phyloP scores from a whole-genome alignment of 2,329 filamentous ascomycete genomes.

The Fusarium sp. region DNA sequence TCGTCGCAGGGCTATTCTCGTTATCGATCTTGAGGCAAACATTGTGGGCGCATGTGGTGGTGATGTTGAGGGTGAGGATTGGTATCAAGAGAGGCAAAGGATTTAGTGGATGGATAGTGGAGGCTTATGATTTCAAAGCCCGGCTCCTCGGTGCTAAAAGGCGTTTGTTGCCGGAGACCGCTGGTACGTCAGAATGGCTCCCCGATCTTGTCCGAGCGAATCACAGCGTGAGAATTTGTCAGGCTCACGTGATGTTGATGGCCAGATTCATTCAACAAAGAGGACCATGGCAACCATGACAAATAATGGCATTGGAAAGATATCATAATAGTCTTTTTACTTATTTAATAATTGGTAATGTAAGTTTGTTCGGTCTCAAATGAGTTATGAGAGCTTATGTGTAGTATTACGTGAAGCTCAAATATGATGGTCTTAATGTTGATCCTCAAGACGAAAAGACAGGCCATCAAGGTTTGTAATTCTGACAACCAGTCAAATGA shows the following conservation, averaged over 20 bases:
- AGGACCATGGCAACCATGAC: not conserved
- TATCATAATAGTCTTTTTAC: not conserved
- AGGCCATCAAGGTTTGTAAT: not conserved
- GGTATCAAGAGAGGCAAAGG: not conserved
- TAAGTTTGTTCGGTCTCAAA: not conserved
- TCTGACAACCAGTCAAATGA: not conserved
- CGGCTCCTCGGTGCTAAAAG: constrained; percentile 43
- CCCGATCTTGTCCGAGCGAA: constrained; percentile 51
- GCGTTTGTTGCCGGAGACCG: constrained; percentile 44
- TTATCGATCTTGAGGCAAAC: constrained; percentile 54
- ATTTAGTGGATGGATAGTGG: constrained; percentile 11
- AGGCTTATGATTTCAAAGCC: constrained; percentile 39
- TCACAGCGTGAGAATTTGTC: constrained; percentile 47
- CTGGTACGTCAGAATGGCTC: constrained; percentile 39
- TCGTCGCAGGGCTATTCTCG: constrained; percentile 53
- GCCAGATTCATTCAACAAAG: not conserved
- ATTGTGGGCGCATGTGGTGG: constrained; percentile 49
- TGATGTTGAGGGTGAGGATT: constrained; percentile 5
- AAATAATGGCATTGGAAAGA: not conserved
- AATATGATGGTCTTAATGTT: not conserved
- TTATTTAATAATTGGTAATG: not conserved
- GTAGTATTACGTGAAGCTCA: not conserved
- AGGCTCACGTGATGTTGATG: constrained; percentile 29
- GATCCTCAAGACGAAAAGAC: not conserved
- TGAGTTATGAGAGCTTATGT: not conserved